phyloP scores from a whole-genome alignment of 441 rosid species.

The Populus hybrid region DNA sequence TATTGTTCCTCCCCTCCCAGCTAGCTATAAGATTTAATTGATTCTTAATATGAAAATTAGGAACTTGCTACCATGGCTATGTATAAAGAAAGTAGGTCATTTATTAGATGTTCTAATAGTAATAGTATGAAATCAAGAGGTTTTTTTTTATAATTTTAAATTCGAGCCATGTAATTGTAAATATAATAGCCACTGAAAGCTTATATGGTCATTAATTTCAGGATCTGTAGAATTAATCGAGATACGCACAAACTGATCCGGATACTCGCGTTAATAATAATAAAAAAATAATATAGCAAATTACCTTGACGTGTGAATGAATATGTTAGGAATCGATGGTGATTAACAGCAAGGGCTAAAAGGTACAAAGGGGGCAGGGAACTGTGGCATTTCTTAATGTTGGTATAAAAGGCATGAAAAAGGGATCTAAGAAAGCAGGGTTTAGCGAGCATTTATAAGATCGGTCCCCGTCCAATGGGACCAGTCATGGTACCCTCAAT shows the following conservation, averaged over 20 bases:
- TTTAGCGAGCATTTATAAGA: background rate
- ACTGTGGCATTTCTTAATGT: background rate
- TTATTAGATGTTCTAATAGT: too few relatives aligned
- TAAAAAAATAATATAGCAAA: too few relatives aligned
- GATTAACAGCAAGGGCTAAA: background rate
- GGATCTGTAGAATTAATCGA: fast-evolving
- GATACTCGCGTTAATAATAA: too few relatives aligned
- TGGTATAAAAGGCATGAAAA: background rate
- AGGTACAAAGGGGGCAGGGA: background rate
- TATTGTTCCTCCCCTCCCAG: background rate
- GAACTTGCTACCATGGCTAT: too few relatives aligned
- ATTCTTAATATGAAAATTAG: background rate
- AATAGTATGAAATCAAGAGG: too few relatives aligned
- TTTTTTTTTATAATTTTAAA: too few relatives aligned
- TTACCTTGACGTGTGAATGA: background rate
- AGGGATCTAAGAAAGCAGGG: background rate
- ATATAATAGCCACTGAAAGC: too few relatives aligned
- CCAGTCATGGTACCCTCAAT: background rate
- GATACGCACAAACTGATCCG: fast-evolving
- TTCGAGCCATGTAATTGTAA: too few relatives aligned
- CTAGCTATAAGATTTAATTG: background rate
- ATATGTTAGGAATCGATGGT: background rate
- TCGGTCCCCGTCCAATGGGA: background rate
- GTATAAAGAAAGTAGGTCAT: too few relatives aligned
- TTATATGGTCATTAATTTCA: too few relatives aligned